Conservation (phyloP, 2,329 filamentous ascomycete species). For the Aspergillus ochraceus region DNA sequence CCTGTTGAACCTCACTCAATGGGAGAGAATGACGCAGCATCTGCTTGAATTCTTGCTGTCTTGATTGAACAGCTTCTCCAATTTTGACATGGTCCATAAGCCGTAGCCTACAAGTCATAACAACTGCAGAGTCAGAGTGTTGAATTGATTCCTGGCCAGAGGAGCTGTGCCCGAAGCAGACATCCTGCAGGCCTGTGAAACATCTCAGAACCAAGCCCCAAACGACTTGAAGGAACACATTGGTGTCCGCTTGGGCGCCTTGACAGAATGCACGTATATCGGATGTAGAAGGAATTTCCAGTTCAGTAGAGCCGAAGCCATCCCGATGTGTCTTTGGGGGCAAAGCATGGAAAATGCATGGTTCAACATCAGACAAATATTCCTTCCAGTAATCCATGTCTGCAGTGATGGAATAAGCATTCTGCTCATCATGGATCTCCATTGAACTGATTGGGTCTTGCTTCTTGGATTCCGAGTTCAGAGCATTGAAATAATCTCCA, state of each 20-base stretch:
- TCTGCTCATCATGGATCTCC: slow-evolving; percentile 25
- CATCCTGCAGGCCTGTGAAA: slow-evolving; percentile 46
- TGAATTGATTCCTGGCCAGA: slow-evolving; percentile 34
- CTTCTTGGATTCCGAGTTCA: slow-evolving; percentile 7
- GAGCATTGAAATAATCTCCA: neutral
- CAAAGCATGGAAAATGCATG: slow-evolving; percentile 47
- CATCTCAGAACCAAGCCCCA: slow-evolving; percentile 47
- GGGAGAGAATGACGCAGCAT: slow-evolving; percentile 22
- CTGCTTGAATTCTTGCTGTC: slow-evolving; percentile 20
- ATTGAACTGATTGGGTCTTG: slow-evolving; percentile 16
- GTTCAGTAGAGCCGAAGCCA: neutral
- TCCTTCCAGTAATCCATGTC: slow-evolving; percentile 48
- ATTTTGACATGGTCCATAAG: slow-evolving; percentile 27
- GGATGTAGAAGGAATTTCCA: slow-evolving; percentile 19
- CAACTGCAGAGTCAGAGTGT: slow-evolving; percentile 21
- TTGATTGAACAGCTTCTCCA: slow-evolving; percentile 20
- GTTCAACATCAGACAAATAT: slow-evolving; percentile 46
- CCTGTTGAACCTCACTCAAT: slow-evolving; percentile 25
- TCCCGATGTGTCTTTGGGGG: slow-evolving; percentile 10
- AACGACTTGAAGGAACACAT: slow-evolving; percentile 39
- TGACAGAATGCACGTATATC: slow-evolving; percentile 27
- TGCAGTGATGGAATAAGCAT: slow-evolving; percentile 23
- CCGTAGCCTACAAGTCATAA: slow-evolving; percentile 25
- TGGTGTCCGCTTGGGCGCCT: slow-evolving; percentile 18
- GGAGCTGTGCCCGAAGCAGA: slow-evolving; percentile 47